Conservation (phyloP, 306 rosid species). For the Benincasa hispida region DNA sequence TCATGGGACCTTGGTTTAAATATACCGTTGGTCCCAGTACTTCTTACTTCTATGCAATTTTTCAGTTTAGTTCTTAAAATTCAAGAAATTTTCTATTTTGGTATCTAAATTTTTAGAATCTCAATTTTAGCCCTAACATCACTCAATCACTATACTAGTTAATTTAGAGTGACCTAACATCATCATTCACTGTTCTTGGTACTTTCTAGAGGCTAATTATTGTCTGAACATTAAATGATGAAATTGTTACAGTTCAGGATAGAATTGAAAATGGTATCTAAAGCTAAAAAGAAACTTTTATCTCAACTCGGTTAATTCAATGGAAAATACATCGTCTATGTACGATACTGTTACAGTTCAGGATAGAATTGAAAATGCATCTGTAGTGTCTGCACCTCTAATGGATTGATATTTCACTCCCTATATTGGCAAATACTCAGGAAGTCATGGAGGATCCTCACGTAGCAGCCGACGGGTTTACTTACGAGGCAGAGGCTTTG, state of each 20-base stretch:
- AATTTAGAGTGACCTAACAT: neutral
- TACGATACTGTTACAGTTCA: too few species aligned
- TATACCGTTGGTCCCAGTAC: neutral
- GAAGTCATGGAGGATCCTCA: conserved; percentile 82
- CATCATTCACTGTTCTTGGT: neutral
- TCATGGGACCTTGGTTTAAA: neutral
- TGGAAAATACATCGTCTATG: neutral
- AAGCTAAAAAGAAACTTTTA: neutral
- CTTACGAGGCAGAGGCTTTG: conserved; percentile 76
- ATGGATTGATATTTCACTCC: neutral
- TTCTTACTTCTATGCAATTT: neutral
- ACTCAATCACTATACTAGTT: too few species aligned
- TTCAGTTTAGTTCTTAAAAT: neutral
- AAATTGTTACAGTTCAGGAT: neutral
- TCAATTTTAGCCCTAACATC: neutral
- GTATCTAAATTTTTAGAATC: too few species aligned
- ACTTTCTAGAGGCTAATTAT: neutral
- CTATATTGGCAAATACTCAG: conserved; percentile 30
- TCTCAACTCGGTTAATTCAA: neutral
- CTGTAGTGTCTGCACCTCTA: too few species aligned
- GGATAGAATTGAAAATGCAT: too few species aligned
- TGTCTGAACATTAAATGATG: neutral
- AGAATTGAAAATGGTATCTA: neutral
- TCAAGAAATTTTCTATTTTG: neutral
- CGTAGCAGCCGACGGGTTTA: conserved; percentile 76